phyloP scores from a whole-genome alignment of 108 stramenopile species.

The Thalassiosira profunda region DNA sequence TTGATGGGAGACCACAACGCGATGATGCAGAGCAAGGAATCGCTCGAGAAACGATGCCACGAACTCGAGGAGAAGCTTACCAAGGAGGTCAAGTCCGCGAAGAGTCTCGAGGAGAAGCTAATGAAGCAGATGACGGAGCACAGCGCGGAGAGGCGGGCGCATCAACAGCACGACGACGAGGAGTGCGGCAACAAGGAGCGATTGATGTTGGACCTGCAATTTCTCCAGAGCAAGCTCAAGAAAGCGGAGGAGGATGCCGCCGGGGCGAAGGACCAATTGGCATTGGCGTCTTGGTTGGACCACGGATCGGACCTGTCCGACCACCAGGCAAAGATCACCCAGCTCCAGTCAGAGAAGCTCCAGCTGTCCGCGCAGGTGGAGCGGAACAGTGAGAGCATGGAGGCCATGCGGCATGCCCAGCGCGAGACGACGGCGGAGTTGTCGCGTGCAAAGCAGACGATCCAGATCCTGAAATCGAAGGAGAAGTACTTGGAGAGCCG shows the following conservation, averaged over 20 bases:
- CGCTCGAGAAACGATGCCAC: constrained; percentile 2
- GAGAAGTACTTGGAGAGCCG: constrained; percentile 41
- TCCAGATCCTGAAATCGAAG: constrained; percentile 44
- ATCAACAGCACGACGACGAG: too few relatives aligned
- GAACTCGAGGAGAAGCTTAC: constrained; percentile 17
- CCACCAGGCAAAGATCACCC: neutral
- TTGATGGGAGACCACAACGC: constrained; percentile 8
- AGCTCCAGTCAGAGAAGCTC: constrained; percentile 14
- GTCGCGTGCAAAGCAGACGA: constrained; percentile 39
- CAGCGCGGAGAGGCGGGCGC: neutral
- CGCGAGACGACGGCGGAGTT: constrained; percentile 28
- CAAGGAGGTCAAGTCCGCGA: neutral
- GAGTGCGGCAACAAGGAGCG: too few relatives aligned
- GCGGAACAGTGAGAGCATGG: neutral
- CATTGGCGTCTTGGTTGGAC: neutral
- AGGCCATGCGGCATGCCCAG: constrained; percentile 17
- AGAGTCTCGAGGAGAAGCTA: neutral
- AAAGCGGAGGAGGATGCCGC: neutral
- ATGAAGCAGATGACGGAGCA: neutral
- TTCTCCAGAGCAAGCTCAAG: constrained; percentile 13
- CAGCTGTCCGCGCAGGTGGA: constrained; percentile 12
- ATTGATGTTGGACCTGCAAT: constrained; percentile 9
- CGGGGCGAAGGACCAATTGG: neutral
- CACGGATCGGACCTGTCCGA: neutral
- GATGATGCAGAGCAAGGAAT: constrained; percentile 7